Evolutionary conservation across 805 yeast genomes (phyloP).

Genomic region (Suhomyces tanzawaensis): DNA sequence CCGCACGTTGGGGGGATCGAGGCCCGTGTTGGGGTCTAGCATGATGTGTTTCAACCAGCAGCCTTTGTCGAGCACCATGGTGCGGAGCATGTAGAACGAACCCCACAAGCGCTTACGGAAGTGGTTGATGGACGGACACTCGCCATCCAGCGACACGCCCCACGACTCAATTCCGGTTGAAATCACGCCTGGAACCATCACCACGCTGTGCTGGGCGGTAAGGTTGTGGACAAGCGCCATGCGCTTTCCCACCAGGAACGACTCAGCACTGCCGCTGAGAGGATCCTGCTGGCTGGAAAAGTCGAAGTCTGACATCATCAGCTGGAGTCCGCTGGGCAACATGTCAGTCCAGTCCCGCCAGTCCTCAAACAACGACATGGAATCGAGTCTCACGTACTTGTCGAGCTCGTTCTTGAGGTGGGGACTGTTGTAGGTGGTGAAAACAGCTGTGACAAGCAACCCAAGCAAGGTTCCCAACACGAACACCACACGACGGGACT

Average conservation of each 20-base stretch:
- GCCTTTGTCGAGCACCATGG: slow-evolving; percentile 86
- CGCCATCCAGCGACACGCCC: slow-evolving; percentile 67
- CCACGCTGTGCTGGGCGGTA: slow-evolving; percentile 68
- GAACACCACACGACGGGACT: slow-evolving; percentile 59
- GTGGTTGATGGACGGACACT: slow-evolving; percentile 80
- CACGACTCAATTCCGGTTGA: slow-evolving; percentile 95
- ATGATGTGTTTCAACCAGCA: slow-evolving; percentile 94
- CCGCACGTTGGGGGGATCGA: slow-evolving; percentile 82
- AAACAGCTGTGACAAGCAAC: slow-evolving; percentile 57
- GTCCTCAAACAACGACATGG: slow-evolving; percentile 44
- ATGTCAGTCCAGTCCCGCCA: slow-evolving; percentile 53
- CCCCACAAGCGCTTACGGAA: slow-evolving; percentile 96
- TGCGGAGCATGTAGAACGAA: slow-evolving; percentile 87
- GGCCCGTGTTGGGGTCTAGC: slow-evolving; percentile 87
- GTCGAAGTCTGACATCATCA: slow-evolving; percentile 57
- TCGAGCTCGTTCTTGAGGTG: slow-evolving; percentile 46
- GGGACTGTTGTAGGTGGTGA: slow-evolving; percentile 42
- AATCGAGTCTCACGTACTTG: slow-evolving; percentile 52
- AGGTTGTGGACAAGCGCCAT: slow-evolving; percentile 52
- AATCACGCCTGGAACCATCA: slow-evolving; percentile 94
- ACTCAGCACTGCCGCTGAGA: slow-evolving; percentile 62
- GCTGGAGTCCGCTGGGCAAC: slow-evolving; percentile 64
- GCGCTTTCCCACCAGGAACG: slow-evolving; percentile 81
- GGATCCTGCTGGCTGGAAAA: slow-evolving; percentile 22
- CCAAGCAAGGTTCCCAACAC: slow-evolving; percentile 75